These are phyloP conservation scores for Emydomyces testavorans DNA, from an alignment of 2,329 filamentous ascomycete species.

Conservation along the genomic window DNA sequence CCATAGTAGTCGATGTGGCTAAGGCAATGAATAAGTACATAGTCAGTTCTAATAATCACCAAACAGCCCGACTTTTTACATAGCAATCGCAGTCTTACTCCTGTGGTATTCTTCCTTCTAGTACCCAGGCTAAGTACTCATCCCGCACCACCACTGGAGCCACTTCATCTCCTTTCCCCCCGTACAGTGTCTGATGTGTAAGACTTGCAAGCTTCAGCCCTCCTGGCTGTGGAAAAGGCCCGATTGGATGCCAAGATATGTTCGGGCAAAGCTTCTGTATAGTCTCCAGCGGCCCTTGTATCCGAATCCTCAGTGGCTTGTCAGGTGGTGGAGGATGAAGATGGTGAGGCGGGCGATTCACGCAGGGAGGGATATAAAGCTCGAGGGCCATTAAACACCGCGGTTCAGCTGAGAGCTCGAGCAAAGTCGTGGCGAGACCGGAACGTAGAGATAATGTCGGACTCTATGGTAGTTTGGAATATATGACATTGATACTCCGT, in stretches of 20 bases:
- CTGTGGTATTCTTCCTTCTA: not conserved
- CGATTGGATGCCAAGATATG: not conserved
- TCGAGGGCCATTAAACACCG: not conserved
- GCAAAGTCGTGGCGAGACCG: no score
- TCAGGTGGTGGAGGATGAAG: not conserved
- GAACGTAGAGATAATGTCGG: no score
- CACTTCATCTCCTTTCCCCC: not conserved
- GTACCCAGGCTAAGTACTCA: slow-evolving; percentile 1
- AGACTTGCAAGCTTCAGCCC: not conserved
- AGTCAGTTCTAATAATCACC: not conserved
- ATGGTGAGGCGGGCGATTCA: not conserved
- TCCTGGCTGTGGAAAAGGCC: not conserved
- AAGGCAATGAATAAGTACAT: not conserved
- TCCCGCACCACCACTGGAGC: not conserved
- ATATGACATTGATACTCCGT: no score
- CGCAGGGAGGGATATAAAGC: not conserved
- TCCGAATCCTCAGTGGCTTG: not conserved
- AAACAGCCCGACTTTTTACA: no score
- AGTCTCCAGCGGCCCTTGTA: not conserved
- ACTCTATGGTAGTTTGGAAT: no score
- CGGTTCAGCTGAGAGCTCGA: no score
- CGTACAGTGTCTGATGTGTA: not conserved
- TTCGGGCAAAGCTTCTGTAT: not conserved
- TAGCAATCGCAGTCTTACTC: no score
- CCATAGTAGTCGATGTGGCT: not conserved